Evolutionary conservation across 2,329 filamentous ascomycete species (phyloP), one percentile per base, ranked within the genome.

Genomic region (Pseudogymnoascus sp.): DNA sequence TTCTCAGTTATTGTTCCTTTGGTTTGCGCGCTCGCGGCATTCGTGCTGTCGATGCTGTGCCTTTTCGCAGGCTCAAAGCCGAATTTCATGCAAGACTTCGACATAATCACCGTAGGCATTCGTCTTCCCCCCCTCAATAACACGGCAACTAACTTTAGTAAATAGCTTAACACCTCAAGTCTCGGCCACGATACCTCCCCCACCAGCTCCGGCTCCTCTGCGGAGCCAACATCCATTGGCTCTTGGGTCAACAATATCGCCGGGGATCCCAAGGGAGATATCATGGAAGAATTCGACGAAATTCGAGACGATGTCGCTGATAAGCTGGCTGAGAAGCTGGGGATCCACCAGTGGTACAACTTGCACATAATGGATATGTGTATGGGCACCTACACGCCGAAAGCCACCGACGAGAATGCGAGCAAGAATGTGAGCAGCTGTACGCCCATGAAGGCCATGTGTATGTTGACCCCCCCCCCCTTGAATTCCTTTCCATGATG

Each of bases 321-420:
- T 48, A 71, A 72, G 57, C 68, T 81, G 23, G 75, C 77, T 18
- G 69, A 75, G 48, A 70, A 74, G 15, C 71, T 84, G 13, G 79
- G 81, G 35, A 74, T 85, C 34, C 74, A 81, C 38, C 79, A 85
- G 69, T 86, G 81, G 71, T 86, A 86, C 72, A 79, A 76, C 18
- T 74, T 79, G 13, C 82, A 86, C 68, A 67, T 85, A 60, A 77
- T 85, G 71, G 76, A 81, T 69, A 82, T 80, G 72, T 86, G 84
- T 72, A 75, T 77, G 62, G 77, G 77, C 18, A 70, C 64, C 26
- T 74, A 74, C 57, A 62, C 64, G 8, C 68, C 71, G 10, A 71
- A 71, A 59, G 65, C 68, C 0, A 71, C 71, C 2, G 64, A 68
- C 2, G 68, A 68, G 6, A 69, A 74, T 10, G 77, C 79, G 55